Evolutionary conservation across 139 green algal species (phyloP), one percentile per base, ranked within the genome.

Genomic region (Micractinium sp.): DNA sequence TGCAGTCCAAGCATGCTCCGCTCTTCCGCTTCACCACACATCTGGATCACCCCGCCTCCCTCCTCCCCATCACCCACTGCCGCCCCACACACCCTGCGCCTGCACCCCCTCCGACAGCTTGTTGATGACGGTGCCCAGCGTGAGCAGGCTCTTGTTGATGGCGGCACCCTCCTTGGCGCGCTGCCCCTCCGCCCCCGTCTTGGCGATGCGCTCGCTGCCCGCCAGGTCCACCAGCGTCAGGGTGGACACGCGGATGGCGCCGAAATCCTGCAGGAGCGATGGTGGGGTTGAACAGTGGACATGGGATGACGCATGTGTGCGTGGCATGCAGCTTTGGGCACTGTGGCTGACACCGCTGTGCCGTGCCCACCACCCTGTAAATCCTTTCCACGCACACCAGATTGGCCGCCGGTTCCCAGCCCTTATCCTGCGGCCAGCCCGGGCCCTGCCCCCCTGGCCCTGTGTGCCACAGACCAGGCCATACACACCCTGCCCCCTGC

Each of bases 61-160:
- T 56, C 14, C 63, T 23, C 63, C 7, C 20, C 20, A 16, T 71
- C 20, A 5, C 20, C 18, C 63, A 16, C 63, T 31, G 63, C 63
- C 18, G 13, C 20, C 63, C 15, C 33, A 53, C 78, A 1, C 78
- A 84, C 78, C 82, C 85, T 73, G 69, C n/a, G 71, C 85, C 71
- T 82, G 71, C 85, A 77, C 88, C 18, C 88, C 88, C 81, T 97
- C 94, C n/a, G 95, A 92, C 80, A 99, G 96, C 93, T 99, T 99
- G 90, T 99, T 99, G 94, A 99, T 99, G 14, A 99, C 97, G 20
- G 93, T 98, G 81, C 97, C 96, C 39, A 99, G 93, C 22, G 94
- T 97, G 22, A 98, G 93, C 87, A 99, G 89, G 85, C 90, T 95
- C 89, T 98, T 98, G 94, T 99, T 99, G 94, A 99, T 99, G 53